These are phyloP conservation scores for Alternaria viburni DNA, from an alignment of 2,329 filamentous ascomycete species.

Conservation along the genomic window DNA sequence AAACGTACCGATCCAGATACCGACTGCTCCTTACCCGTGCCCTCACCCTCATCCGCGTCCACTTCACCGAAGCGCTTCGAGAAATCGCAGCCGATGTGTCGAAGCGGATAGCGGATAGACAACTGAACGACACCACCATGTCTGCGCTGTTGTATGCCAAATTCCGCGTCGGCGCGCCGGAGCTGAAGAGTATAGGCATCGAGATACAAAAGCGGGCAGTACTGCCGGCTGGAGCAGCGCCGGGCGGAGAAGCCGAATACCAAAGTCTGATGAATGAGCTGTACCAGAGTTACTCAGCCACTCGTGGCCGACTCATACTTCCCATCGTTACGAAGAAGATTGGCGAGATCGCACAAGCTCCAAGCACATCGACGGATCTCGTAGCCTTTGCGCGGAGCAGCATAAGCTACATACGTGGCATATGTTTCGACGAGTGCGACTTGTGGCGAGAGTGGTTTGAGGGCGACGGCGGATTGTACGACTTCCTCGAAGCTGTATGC, in stretches of 20 bases:
- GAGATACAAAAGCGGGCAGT: conserved; percentile 72
- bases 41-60: conserved; percentile 69
- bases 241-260: conserved; percentile 67
- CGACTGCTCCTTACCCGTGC: conserved; percentile 76
- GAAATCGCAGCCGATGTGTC: conserved; percentile 68
- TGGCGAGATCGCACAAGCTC: conserved; percentile 61
- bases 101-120: conserved; percentile 69
- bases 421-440: conserved; percentile 71
- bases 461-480: conserved; percentile 66
- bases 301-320: conserved; percentile 63
- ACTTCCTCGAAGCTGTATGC: conserved; percentile 70
- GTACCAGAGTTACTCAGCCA: conserved; percentile 68
- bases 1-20: conserved; percentile 87
- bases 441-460: conserved; percentile 72
- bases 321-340: conserved; percentile 69
- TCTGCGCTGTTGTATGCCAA: conserved; percentile 75
- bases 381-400: conserved; percentile 68
- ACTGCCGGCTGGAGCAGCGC: conserved; percentile 64
- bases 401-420: conserved; percentile 69
- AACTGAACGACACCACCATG: conserved; percentile 74
- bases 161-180: conserved; percentile 69
- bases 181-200: conserved; percentile 69
- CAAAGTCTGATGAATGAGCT: conserved; percentile 70
- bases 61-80: conserved; percentile 68
- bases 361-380: conserved; percentile 67